Evolutionary conservation across 495 filamentous ascomycete species (phyloP), one percentile per base, ranked within the genome.

Genomic region (Penicillium desertorum): DNA sequence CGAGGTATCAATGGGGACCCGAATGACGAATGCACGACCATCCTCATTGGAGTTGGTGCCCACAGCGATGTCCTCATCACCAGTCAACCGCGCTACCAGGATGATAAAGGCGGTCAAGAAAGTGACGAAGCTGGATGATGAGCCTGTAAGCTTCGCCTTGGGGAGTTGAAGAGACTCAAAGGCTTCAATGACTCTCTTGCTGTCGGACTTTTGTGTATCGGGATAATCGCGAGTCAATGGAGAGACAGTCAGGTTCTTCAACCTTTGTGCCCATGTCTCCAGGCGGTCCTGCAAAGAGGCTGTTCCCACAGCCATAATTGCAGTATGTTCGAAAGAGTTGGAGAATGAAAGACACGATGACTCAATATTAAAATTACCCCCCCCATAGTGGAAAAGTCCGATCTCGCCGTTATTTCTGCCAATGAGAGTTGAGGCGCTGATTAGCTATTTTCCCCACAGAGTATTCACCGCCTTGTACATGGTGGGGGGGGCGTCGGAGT

Each of bases 151-250:
- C 51, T 76, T 77, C 20, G 70, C 62, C 43, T 73, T 66, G 12
- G 76, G 62, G 12, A 79, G 63, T 17, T 66, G 66, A 14, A 79
- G 62, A n/a, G 73, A 70, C 54, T 80, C 78, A 43, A 78, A 76
- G 29, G 79, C 79, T 59, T 81, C 79, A 45, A 81, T 77, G 42
- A 67, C 67, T 50, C 73, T 68, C 65, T 73, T 76, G 52, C 61
- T 60, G 45, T 74, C 71, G 29, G 65, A 60, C 57, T 70, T 68
- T 62, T 67, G 52, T 56, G 72, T 62, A 67, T 78, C 66, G 67
- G 79, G 59, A 63, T 80, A 82, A 62, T 82, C 79, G 34, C 79
- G 71, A 34, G 79, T 75, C 51, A 82, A 72, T 41, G 79, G 77
- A 23, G 75, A 77, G 4, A 79, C 76, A 25, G 76, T 80, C 55